Evolutionary conservation across 495 filamentous ascomycete species (phyloP).

Genomic region (Schizothecium vesticola): DNA sequence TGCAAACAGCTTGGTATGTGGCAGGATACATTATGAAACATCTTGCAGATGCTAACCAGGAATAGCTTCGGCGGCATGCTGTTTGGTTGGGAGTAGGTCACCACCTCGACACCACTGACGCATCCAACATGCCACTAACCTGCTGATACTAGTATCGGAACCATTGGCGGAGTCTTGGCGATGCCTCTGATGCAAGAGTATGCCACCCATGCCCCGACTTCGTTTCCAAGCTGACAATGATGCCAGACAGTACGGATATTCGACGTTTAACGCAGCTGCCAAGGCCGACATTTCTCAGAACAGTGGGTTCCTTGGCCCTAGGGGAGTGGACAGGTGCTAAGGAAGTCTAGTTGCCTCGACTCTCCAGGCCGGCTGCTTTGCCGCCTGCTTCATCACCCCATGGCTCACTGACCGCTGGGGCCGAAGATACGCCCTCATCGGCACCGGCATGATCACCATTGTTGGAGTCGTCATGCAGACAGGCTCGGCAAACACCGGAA

Average conservation of each 20-base stretch:
- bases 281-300: conserved; percentile 7
- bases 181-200: conserved; percentile 42
- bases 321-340: conserved; percentile 3
- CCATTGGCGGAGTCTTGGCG: conserved; percentile 54
- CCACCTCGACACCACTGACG: not conserved
- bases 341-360: conserved; percentile 51
- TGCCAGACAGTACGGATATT: not conserved
- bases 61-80: conserved; percentile 69
- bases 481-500: conserved; percentile 28
- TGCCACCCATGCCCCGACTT: not conserved
- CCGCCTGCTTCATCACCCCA: conserved; percentile 52
- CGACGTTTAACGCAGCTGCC: not conserved
- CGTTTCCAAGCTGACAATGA: not conserved
- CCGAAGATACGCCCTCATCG: conserved; percentile 23
- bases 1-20: not conserved
- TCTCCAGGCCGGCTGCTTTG: conserved; percentile 59
- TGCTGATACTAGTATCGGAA: not conserved
- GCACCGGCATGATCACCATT: conserved; percentile 34
- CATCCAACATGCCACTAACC: not conserved
- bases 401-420: conserved; percentile 54
- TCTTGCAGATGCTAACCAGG: conserved; percentile 12
- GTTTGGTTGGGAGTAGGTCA: conserved; percentile 52
- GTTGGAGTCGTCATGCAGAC: conserved; percentile 39
- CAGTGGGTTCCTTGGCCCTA: not conserved
- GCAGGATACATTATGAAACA: not conserved